phyloP scores from a whole-genome alignment of 139 green algal species.

The Yamagishiella unicocca region DNA sequence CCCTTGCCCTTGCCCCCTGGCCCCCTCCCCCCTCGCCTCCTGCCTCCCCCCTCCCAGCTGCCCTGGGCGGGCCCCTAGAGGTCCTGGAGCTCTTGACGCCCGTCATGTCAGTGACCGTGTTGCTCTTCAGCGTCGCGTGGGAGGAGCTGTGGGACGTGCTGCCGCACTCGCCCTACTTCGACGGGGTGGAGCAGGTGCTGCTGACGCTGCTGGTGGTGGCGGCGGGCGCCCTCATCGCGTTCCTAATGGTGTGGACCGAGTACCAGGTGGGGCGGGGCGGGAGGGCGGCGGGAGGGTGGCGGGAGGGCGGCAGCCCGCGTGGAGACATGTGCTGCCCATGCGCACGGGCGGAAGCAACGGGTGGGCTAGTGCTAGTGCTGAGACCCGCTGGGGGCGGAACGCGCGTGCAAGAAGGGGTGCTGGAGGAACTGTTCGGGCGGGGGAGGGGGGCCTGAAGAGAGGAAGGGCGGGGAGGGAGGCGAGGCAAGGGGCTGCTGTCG shows the following conservation, averaged over 20 bases:
- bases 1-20: not conserved
- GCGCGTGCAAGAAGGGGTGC: no score
- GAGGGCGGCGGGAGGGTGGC: not conserved
- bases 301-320: no score
- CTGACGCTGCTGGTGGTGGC: constrained; percentile 71
- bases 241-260: constrained; percentile 88
- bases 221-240: constrained; percentile 80
- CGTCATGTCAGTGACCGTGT: constrained; percentile 84
- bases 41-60: constrained; percentile 15
- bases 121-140: constrained; percentile 71
- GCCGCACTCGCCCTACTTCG: constrained; percentile 83
- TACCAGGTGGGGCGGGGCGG: constrained; percentile 53
- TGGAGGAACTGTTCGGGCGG: no score
- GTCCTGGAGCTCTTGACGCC: constrained; percentile 67
- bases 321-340: no score
- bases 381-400: no score
- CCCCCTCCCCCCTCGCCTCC: not conserved
- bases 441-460: no score
- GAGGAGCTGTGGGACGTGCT: constrained; percentile 83
- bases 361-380: no score
- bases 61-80: constrained; percentile 72
- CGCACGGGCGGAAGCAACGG: no score
- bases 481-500: no score
- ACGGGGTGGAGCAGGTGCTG: constrained; percentile 33
- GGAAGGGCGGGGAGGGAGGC: no score